Conservation (phyloP, 805 yeast species). For the Limtongozyma cylindracea region DNA sequence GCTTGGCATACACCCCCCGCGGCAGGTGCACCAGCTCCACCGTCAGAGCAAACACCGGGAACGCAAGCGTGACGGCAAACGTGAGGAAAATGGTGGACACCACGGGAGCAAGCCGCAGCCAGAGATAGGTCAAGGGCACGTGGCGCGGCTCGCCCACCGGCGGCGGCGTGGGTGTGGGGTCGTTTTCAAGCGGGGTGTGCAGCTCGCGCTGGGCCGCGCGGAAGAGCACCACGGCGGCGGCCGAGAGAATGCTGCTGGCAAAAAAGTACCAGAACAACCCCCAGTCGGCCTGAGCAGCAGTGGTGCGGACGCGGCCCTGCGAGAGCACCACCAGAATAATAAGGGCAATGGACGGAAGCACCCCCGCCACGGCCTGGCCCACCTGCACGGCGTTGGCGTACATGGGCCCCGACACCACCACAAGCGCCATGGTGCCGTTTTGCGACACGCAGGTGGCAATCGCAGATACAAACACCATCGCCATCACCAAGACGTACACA, state of each 20-base stretch:
- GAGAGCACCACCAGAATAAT: conserved; percentile 23
- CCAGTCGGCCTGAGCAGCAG: conserved; percentile 9
- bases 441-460: conserved; percentile 67
- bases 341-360: conserved; percentile 56
- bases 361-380: conserved; percentile 91
- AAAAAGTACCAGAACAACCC: conserved; percentile 20
- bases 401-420: conserved; percentile 45
- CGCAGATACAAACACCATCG: conserved; percentile 36
- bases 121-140: conserved; percentile 34
- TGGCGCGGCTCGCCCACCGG: conserved; percentile 2
- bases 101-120: conserved; percentile 34
- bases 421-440: conserved; percentile 76
- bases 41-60: conserved; percentile 76
- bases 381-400: conserved; percentile 82
- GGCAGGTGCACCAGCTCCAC: conserved; percentile 20
- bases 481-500: too few relatives aligned
- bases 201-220: conserved; percentile 8
- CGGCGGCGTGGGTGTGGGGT: conserved; percentile 2
- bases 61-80: conserved; percentile 48
- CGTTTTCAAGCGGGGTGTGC: conserved; percentile 4
- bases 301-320: conserved; percentile 7
- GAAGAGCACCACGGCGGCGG: conserved; percentile 14
- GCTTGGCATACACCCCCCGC: conserved; percentile 16
- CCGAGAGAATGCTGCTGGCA: conserved; percentile 21
- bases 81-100: conserved; percentile 49